These are phyloP conservation scores for Phytopythium litorale DNA, from an alignment of 352 stramenopile genomes.

Conservation along the genomic window DNA sequence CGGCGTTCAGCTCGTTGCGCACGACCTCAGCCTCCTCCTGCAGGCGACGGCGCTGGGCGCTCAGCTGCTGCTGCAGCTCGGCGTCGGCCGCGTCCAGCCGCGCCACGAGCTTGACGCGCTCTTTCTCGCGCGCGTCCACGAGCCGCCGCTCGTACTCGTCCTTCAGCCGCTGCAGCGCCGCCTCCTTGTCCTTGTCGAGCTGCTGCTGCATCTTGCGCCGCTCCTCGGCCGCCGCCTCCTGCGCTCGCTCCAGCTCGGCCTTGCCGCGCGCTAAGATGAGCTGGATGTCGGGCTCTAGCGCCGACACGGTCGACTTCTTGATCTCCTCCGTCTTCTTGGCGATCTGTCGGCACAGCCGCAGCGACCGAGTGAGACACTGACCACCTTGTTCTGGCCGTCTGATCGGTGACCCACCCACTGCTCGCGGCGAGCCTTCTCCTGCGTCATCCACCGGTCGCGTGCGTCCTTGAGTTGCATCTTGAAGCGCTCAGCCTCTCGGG, in stretches of 20 bases:
- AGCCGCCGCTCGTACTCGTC: constrained; percentile 72
- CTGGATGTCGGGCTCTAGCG: constrained; percentile 77
- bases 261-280: constrained; percentile 76
- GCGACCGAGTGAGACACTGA: neutral
- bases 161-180: constrained; percentile 45
- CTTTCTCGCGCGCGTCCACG: constrained; percentile 71
- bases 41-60: constrained; percentile 51
- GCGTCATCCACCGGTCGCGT: constrained; percentile 61
- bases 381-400: neutral
- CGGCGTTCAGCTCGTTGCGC: constrained; percentile 48
- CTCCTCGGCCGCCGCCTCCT: constrained; percentile 55
- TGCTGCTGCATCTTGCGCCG: constrained; percentile 44
- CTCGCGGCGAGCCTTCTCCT: constrained; percentile 68
- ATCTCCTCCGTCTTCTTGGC: constrained; percentile 83
- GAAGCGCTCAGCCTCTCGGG: constrained; percentile 53
- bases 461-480: constrained; percentile 77
- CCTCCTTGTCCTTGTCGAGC: constrained; percentile 57
- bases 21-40: constrained; percentile 68
- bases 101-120: constrained; percentile 63
- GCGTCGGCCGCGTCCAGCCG: constrained; percentile 69
- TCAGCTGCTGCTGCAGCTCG: constrained; percentile 80
- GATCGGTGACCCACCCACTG: constrained; percentile 38
- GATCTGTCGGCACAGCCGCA: constrained; percentile 21
- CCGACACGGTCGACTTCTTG: constrained; percentile 79
- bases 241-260: constrained; percentile 55